Conservation (phyloP, 2,329 filamentous ascomycete genomes). For the Exophiala mesophila region DNA sequence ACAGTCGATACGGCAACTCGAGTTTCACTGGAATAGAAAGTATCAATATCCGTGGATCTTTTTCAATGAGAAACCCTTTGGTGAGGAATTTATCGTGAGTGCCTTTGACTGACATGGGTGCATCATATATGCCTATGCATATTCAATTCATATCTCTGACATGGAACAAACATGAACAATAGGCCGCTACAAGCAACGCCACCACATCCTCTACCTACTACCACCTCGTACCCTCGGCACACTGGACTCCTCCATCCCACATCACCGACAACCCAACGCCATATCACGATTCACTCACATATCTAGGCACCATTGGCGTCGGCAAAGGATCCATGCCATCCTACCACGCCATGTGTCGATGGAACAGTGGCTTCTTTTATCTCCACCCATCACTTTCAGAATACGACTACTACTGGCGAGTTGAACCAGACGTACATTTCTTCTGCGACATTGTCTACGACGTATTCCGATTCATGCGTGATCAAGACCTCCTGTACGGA, state of each 20-base stretch:
- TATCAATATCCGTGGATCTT: conserved; percentile 35
- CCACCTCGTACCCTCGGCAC: conserved; percentile 30
- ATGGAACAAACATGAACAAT: too few relatives aligned
- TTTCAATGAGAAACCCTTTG: conserved; percentile 35
- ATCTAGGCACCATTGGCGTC: conserved; percentile 32
- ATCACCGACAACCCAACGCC: conserved; percentile 24
- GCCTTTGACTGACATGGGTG: too few relatives aligned
- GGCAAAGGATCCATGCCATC: conserved; percentile 33
- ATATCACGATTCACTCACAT: conserved; percentile 33
- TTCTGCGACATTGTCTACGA: conserved; percentile 45
- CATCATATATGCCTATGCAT: neutral
- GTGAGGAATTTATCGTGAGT: conserved; percentile 31
- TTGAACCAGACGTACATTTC: conserved; percentile 57
- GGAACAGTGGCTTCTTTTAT: conserved; percentile 39
- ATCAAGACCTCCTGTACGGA: conserved; percentile 37
- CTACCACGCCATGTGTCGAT: conserved; percentile 40
- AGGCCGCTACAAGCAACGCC: conserved; percentile 30
- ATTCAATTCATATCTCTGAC: neutral
- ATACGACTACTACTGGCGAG: conserved; percentile 58
- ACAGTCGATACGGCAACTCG: conserved; percentile 33
- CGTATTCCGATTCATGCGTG: conserved; percentile 34
- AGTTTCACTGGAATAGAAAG: conserved; percentile 32
- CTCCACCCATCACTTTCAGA: conserved; percentile 36
- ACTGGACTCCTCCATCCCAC: conserved; percentile 31
- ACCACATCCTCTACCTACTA: conserved; percentile 30